Conservation (phyloP, 768 basidiomycete genomes). For the Naganishia vaughanmartiniae region DNA sequence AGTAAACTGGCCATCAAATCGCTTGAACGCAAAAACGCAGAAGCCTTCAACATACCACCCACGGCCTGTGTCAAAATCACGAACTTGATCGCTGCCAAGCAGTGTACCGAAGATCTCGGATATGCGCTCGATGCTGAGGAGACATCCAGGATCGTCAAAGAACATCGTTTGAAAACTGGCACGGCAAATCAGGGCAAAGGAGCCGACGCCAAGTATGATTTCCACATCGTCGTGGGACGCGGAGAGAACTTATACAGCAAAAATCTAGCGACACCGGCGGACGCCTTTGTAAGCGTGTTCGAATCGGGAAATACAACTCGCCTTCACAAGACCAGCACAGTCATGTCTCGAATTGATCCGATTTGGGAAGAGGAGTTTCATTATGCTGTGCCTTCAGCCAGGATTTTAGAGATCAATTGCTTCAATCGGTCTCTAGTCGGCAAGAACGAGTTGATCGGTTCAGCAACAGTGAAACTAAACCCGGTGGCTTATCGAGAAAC, state of each 20-base stretch:
- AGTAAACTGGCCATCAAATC: constrained; percentile 50
- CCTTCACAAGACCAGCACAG: constrained; percentile 46
- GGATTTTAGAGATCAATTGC: constrained; percentile 39
- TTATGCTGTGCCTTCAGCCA: constrained; percentile 38
- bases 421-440: constrained; percentile 51
- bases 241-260: constrained; percentile 45
- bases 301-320: constrained; percentile 40
- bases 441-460: constrained; percentile 50
- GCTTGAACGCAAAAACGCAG: constrained; percentile 47
- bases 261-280: constrained; percentile 40
- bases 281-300: constrained; percentile 43
- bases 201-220: constrained; percentile 35
- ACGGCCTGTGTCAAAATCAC: constrained; percentile 50
- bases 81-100: constrained; percentile 45
- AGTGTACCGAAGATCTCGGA: constrained; percentile 44
- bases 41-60: constrained; percentile 46
- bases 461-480: constrained; percentile 45
- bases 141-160: constrained; percentile 43
- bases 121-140: constrained; percentile 50
- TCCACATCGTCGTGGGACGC: constrained; percentile 42
- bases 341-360: constrained; percentile 47
- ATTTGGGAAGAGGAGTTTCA: constrained; percentile 50
- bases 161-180: constrained; percentile 32
- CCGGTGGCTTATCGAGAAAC: constrained; percentile 36
- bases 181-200: not conserved